Conservation (phyloP, 805 yeast species). For the Yarrowia sp. region DNA sequence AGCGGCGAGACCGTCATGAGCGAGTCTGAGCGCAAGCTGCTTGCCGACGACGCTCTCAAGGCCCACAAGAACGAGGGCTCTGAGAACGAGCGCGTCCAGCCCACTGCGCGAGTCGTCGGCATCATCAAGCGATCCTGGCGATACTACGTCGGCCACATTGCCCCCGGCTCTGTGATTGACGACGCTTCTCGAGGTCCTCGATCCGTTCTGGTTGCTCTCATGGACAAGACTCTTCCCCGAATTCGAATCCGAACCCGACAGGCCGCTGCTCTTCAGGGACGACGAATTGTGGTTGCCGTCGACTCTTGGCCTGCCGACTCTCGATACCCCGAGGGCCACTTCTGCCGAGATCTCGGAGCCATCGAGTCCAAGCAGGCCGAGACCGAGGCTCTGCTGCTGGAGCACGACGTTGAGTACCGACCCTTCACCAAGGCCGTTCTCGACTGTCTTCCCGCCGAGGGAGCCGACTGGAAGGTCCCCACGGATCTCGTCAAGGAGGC, state of each 20-base stretch:
- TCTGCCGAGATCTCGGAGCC: conserved; percentile 83
- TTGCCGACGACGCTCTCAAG: conserved; percentile 72
- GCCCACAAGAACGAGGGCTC: conserved; percentile 40
- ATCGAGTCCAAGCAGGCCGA: conserved; percentile 93
- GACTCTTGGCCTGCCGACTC: conserved; percentile 90
- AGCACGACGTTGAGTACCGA: conserved; percentile 94
- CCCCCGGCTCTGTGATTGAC: conserved; percentile 63
- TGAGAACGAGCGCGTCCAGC: conserved; percentile 58
- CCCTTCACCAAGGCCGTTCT: conserved; percentile 92
- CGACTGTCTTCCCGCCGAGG: conserved; percentile 89
- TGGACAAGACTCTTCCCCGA: conserved; percentile 87
- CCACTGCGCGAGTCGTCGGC: conserved; percentile 93
- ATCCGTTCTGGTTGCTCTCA: conserved; percentile 76
- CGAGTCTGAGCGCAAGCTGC: conserved; percentile 66
- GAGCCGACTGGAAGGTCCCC: conserved; percentile 91
- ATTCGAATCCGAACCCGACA: conserved; percentile 84
- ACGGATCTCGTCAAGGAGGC: conserved; percentile 45
- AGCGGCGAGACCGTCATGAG: conserved; percentile 47
- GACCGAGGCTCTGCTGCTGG: conserved; percentile 88
- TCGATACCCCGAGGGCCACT: conserved; percentile 90
- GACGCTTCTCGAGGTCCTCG: conserved; percentile 64
- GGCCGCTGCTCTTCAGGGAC: conserved; percentile 76
- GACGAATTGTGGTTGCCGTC: conserved; percentile 86
- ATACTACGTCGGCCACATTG: conserved; percentile 89
- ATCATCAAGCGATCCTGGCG: conserved; percentile 91